A percentile compares a stretch with the other conserved stretches of the same genome.
Conservation (phyloP, 176 grass and related monocot species). For the Lolium perenne region DNA sequence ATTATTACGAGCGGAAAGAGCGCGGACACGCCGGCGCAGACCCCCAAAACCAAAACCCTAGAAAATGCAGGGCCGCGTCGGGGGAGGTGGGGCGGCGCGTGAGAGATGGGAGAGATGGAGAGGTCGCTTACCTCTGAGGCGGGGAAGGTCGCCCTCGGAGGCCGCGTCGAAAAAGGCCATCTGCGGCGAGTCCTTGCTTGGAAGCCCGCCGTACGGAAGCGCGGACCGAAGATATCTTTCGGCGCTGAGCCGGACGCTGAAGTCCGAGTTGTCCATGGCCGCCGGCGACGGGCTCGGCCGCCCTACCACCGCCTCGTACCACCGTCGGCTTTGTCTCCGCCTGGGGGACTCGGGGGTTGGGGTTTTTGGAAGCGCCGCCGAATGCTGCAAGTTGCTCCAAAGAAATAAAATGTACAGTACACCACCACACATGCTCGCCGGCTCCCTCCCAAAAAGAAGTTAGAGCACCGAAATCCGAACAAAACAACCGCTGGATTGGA, state of each 20-base stretch:
- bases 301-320: not conserved
- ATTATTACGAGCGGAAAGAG: not conserved
- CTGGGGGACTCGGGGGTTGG: not conserved
- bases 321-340: not conserved
- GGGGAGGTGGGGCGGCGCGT: not conserved
- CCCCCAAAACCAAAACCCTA: not conserved
- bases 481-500: no score
- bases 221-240: not conserved
- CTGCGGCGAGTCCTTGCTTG: not conserved
- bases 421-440: not conserved
- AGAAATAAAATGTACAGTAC: not conserved
- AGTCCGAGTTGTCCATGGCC: slow-evolving; percentile 21
- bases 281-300: not conserved
- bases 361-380: not conserved
- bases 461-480: no score
- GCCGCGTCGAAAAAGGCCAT: slow-evolving; percentile 45
- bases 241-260: not conserved
- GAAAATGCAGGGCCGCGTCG: not conserved
- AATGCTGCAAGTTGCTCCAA: not conserved
- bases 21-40: not conserved
- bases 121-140: slow-evolving; percentile 32
- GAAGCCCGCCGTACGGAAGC: slow-evolving; percentile 27
- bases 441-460: not conserved
- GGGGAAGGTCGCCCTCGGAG: slow-evolving; percentile 30
- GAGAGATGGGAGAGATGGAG: not conserved